A percentile compares a stretch with the other conserved stretches of the same genome.
These are phyloP conservation scores for Trametes polyzona DNA, from an alignment of 1,284 basidiomycete genomes.

Conservation along the genomic window DNA sequence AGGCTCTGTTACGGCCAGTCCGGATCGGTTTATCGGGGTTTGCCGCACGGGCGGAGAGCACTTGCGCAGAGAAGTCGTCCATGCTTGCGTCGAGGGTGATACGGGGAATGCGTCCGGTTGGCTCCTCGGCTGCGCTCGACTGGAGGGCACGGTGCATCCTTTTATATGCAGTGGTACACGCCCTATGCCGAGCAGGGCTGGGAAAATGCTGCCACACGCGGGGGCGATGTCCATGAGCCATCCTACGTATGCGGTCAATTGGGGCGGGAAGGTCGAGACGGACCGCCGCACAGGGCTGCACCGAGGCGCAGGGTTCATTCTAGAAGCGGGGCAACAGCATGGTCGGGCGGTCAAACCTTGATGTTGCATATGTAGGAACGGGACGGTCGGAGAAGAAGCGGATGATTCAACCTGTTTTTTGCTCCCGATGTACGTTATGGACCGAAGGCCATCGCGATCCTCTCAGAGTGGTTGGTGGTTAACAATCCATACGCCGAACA, in stretches of 20 bases:
- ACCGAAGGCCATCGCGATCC: too few relatives aligned
- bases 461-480: too few relatives aligned
- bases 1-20: conserved; percentile 25
- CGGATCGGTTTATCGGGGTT: conserved; percentile 24
- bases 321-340: conserved; percentile 15
- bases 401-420: neutral
- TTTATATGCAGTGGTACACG: neutral
- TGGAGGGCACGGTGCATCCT: neutral
- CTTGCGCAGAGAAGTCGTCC: neutral
- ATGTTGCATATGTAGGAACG: conserved; percentile 9
- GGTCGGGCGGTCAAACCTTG: conserved; percentile 8
- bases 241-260: neutral
- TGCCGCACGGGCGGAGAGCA: neutral
- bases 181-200: conserved; percentile 7
- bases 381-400: neutral
- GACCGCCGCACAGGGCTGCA: conserved; percentile 6
- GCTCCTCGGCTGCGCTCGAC: neutral
- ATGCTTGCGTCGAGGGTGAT: neutral
- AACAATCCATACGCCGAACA: too few relatives aligned
- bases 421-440: neutral
- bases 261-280: conserved; percentile 3
- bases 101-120: neutral
- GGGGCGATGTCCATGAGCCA: neutral
- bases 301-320: conserved; percentile 2
- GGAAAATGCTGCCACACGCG: conserved; percentile 6